Base-by-base conservation (phyloP, 768 basidiomycete species). In the Leccinum truebloodii region DNA sequence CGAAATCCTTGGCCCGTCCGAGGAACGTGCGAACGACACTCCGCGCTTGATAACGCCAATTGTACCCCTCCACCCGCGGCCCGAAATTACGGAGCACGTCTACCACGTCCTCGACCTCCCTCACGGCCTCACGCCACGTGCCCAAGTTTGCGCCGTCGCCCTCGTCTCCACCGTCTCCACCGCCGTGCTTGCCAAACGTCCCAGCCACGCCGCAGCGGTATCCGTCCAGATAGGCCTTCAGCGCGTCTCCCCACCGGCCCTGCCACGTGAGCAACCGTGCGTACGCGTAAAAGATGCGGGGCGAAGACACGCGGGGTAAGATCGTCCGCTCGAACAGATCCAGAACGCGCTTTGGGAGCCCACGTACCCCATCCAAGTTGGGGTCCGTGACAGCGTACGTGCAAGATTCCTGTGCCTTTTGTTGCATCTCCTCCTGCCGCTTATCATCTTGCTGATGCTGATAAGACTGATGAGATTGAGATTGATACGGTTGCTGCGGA, bases 1-100 rank as follows among this genome's bases (percentile, higher is more conserved):
- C 91, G 64, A 95, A 98, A 59, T 87, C 92, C 73, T 80, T 87
- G 60, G 92, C 93, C 61, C 92, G 80, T 7, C 91, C 95, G 76
- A 92, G 83, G 75, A 98, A 98, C 55, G 88, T 90, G 75, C 95
- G 80, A 60, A 98, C 83, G 59, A 98, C 80, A 62, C 93, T 95
- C 57, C 89, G 82, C 49, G 87, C 92, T 75, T 96, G 93, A 67
- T 91, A 82, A 73, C 80, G 84, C 97, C 97, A 98, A 63, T 87
- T 89, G 59, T 70, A 73, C 58, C 79, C 76, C 56, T 73, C 81
- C 41, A 82, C 83, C 57, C 83, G 80, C 53, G 92, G 88, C 2
- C 96, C 95, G 65, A 95, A 86, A 73, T 93, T 94, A 63, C 83
- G 80, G 67, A 98, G 76, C 22, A 94, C 80, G 65, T 91, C 92